Evolutionary conservation across 805 yeast genomes (phyloP).

Genomic region (Spathaspora passalidarum): DNA sequence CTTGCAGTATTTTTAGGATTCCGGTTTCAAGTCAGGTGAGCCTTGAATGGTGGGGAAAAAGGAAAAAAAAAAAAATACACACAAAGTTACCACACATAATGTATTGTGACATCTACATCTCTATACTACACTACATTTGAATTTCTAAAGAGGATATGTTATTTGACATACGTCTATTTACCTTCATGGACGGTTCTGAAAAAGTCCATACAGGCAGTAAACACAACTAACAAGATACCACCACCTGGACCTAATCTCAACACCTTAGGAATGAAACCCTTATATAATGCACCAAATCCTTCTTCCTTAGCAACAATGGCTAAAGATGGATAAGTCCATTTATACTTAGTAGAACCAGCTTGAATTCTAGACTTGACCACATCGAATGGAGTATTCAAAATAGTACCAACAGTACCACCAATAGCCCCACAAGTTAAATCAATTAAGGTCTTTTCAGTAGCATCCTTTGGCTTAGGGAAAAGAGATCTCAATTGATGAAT

Average conservation of each 20-base stretch:
- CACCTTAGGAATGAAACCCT: conserved; percentile 96
- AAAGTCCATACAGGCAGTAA: conserved; percentile 91
- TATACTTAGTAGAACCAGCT: conserved; percentile 83
- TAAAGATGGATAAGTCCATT: conserved; percentile 87
- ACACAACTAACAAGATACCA: conserved; percentile 96
- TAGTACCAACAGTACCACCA: conserved; percentile 97
- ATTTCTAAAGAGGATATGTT: neutral
- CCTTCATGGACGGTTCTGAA: conserved; percentile 56
- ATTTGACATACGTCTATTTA: neutral
- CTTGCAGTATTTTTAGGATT: too few species aligned
- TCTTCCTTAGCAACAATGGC: conserved; percentile 78
- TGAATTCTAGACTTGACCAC: conserved; percentile 97
- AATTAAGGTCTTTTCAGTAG: conserved; percentile 74
- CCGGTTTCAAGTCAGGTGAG: too few species aligned
- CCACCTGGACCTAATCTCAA: conserved; percentile 99
- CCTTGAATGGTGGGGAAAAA: too few species aligned
- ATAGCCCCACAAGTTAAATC: conserved; percentile 90
- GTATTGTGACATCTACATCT: too few species aligned
- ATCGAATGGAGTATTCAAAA: conserved; percentile 93
- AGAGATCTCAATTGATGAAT: conserved; percentile 81
- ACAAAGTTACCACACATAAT: too few species aligned
- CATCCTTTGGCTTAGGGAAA: conserved; percentile 72
- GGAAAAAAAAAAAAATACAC: too few species aligned
- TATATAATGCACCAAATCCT: conserved; percentile 87
- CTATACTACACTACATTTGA: too few species aligned